Percentiles rank a stretch among this genome's conserved stretches.
Conservation (phyloP, 2,329 filamentous ascomycete species). For the Fusarium haematococcum region DNA sequence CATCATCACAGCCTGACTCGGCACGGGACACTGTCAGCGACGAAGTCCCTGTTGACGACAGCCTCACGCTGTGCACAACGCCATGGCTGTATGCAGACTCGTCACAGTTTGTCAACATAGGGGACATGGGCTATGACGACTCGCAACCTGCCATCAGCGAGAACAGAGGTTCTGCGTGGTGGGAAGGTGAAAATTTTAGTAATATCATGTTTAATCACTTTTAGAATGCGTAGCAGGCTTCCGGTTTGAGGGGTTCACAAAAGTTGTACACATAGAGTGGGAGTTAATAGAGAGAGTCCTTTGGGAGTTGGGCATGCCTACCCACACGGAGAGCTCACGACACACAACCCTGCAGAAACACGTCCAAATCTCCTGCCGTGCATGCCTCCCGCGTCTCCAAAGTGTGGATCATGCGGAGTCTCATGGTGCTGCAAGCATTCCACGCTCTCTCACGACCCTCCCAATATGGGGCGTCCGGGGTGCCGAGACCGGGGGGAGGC, state of each 20-base stretch:
- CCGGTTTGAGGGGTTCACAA: not conserved
- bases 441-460: slow-evolving; percentile 22
- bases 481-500: slow-evolving; percentile 24
- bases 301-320: not conserved
- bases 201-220: slow-evolving; percentile 55
- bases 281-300: not conserved
- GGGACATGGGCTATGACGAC: slow-evolving; percentile 50
- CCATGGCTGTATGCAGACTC: slow-evolving; percentile 59
- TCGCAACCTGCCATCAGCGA: slow-evolving; percentile 42
- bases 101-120: slow-evolving; percentile 53
- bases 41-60: slow-evolving; percentile 50
- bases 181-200: slow-evolving; percentile 54
- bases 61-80: slow-evolving; percentile 55
- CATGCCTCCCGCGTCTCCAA: slow-evolving; percentile 3
- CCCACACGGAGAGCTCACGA: not conserved
- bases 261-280: not conserved
- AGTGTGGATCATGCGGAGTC: slow-evolving; percentile 10
- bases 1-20: slow-evolving; percentile 33
- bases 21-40: slow-evolving; percentile 43
- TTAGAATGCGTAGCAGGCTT: slow-evolving; percentile 33
- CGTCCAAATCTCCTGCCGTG: not conserved
- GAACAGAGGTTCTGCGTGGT: slow-evolving; percentile 51
- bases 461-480: slow-evolving; percentile 26
- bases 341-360: not conserved
- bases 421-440: not conserved